Evolutionary conservation across 345 rosid species (phyloP).

Genomic region (Linum usitatissimum): DNA sequence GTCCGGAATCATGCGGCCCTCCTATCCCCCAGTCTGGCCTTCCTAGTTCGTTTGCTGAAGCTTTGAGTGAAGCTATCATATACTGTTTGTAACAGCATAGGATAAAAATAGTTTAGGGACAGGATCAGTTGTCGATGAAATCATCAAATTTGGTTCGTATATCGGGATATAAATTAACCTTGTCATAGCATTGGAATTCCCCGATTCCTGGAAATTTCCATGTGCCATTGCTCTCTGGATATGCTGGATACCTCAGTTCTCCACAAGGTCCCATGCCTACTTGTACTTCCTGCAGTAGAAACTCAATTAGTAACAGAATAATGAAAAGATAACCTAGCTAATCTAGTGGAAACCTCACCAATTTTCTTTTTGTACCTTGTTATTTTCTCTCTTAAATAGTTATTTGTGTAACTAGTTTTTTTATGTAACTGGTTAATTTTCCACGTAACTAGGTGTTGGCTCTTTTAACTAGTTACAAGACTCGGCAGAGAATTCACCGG

Average conservation of each 20-base stretch:
- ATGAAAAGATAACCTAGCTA: not conserved
- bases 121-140: not conserved
- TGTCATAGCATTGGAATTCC: constrained; percentile 96
- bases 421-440: too few relatives aligned
- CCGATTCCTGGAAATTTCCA: constrained; percentile 96
- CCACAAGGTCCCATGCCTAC: constrained; percentile 99
- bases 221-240: constrained; percentile 90
- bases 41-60: constrained; percentile 60
- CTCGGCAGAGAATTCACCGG: too few relatives aligned
- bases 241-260: constrained; percentile 82
- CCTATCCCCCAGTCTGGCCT: constrained; percentile 63
- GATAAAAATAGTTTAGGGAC: constrained; percentile 7
- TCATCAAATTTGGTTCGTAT: not conserved
- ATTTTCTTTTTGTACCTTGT: too few relatives aligned
- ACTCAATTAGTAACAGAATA: constrained; percentile 6
- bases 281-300: constrained; percentile 72
- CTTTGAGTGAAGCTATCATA: constrained; percentile 78
- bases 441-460: too few relatives aligned
- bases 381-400: too few relatives aligned
- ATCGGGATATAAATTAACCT: constrained; percentile 32
- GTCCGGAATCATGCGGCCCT: constrained; percentile 86
- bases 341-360: too few relatives aligned
- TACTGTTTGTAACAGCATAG: constrained; percentile 41
- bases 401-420: too few relatives aligned
- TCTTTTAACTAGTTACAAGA: too few relatives aligned